Evolutionary conservation across 352 stramenopile species (phyloP), one percentile per base, ranked within the genome.

Genomic region (Hyaloperonospora arabidopsidis): DNA sequence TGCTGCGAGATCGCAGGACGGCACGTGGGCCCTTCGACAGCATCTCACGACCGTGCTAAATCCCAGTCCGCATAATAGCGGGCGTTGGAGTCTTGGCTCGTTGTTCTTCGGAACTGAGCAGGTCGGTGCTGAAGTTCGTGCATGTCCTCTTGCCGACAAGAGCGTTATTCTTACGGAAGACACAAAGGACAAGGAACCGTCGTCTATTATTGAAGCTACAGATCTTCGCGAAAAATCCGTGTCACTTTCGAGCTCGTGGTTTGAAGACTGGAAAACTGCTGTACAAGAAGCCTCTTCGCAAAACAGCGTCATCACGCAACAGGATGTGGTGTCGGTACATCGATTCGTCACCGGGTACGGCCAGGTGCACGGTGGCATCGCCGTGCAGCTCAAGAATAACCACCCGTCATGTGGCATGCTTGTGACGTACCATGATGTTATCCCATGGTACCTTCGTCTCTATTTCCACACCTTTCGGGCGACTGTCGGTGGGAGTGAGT

Each of bases 361-460:
- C 0, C 84, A 92, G 63, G 67, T 91, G 8, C 60, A 75, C 28
- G 84, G 84, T 39, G 84, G 84, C 32, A 61, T 93, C 22, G 79
- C 83, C 5, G 73, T 87, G 11, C 77, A 70, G 14, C 49, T 89
- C 10, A 64, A 72, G 48, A 90, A 89, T 38, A 70, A 71, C n/a
- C 67, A 89, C 47, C 50, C 65, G 0, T 39, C 44, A 5, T 83
- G 71, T 36, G 55, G 71, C 17, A 74, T 87, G 72, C 65, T 47
- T 15, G 76, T 91, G 23, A 70, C 54, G 11, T 91, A 93, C 56
- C 62, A 85, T 57, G 80, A 91, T 53, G 57, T 81, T n/a, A 67
- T 87, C 17, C 79, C 83, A n/a, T 93, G 80, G 80, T 93, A 79
- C 54, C 60, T 93, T 17, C 76, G 80, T 6, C 41, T 91, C 19